Conservation (phyloP, 1,139 yeast genomes). For the Saccharomyces hybrid region DNA sequence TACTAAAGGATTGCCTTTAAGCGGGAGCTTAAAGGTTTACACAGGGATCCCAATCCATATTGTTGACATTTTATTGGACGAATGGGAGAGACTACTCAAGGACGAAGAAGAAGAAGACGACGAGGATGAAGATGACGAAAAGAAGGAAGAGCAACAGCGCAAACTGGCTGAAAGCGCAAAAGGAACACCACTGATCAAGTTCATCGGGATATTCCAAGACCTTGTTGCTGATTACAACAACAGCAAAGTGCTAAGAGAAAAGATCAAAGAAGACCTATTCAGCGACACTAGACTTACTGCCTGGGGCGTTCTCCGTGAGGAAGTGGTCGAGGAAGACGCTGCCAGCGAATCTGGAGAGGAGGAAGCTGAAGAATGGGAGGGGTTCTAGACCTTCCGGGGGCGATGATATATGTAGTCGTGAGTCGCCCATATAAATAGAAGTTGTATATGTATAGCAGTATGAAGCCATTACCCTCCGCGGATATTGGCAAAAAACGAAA, state of each 20-base stretch:
- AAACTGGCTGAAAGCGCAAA: conserved; percentile 32
- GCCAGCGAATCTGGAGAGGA: conserved; percentile 25
- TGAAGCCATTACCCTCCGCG: neutral
- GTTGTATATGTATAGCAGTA: neutral
- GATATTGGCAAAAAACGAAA: neutral
- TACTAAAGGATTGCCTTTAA: conserved; percentile 45
- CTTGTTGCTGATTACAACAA: conserved; percentile 42
- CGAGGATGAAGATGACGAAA: conserved; percentile 36
- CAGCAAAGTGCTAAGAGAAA: conserved; percentile 58
- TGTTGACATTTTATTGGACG: conserved; percentile 78
- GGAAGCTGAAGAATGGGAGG: conserved; percentile 45
- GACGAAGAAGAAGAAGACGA: conserved; percentile 37
- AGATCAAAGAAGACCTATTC: conserved; percentile 58
- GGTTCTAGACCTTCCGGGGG: conserved; percentile 33
- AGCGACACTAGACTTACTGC: conserved; percentile 53
- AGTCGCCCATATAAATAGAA: neutral
- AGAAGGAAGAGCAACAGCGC: conserved; percentile 26
- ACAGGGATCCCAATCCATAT: conserved; percentile 79
- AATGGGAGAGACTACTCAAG: conserved; percentile 60
- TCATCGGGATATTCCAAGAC: conserved; percentile 52
- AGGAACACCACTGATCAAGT: conserved; percentile 45
- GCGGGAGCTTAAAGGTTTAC: conserved; percentile 55
- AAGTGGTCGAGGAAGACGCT: conserved; percentile 22
- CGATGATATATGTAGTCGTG: neutral
- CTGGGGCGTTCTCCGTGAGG: conserved; percentile 51